Conservation (phyloP, 2,329 filamentous ascomycete species). For the Aureobasidium sp. region DNA sequence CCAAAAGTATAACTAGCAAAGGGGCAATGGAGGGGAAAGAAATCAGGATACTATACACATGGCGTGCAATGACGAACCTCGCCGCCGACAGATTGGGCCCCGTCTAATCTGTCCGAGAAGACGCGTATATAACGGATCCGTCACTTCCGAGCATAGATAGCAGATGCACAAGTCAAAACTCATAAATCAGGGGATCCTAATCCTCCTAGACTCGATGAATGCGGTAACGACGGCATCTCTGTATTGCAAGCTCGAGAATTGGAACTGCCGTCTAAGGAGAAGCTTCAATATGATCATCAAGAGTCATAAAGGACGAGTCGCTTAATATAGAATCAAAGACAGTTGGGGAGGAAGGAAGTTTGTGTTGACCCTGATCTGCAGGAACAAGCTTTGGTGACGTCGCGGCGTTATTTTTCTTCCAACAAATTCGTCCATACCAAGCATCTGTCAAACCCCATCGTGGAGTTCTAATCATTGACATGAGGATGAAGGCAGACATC, state of each 20-base stretch:
- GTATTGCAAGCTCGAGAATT: not conserved
- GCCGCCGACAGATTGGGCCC: not conserved
- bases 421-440: not conserved
- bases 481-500: no score
- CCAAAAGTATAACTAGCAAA: not conserved
- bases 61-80: not conserved
- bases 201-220: not conserved
- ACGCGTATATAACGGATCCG: slow-evolving; percentile 11
- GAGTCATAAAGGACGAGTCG: not conserved
- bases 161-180: not conserved
- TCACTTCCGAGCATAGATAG: not conserved
- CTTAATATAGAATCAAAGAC: not conserved
- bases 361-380: not conserved
- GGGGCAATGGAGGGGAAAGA: not conserved
- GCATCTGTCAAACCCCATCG: not conserved
- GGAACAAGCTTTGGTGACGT: slow-evolving; percentile 8
- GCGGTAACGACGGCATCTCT: not conserved
- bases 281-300: no score
- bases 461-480: no score
- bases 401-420: not conserved
- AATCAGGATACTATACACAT: not conserved
- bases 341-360: not conserved
- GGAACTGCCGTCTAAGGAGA: not conserved
- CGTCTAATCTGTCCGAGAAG: not conserved
- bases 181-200: not conserved